Conservation (phyloP, 78 protist genomes). For the Dictyostelium discoideum region DNA sequence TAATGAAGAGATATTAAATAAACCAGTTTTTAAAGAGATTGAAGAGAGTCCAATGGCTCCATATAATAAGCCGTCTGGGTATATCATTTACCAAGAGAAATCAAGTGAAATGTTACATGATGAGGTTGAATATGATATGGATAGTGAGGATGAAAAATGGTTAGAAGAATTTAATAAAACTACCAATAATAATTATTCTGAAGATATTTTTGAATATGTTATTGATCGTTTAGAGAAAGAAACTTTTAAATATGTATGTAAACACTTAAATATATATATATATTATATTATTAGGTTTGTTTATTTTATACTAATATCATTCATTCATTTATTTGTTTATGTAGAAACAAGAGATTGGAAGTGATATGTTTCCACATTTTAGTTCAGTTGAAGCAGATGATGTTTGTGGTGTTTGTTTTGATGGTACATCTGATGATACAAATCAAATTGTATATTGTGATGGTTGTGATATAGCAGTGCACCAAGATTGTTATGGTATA, state of each 20-base stretch:
- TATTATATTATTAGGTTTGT: too few relatives aligned
- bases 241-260: constrained; percentile 67
- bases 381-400: constrained; percentile 54
- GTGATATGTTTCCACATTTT: constrained; percentile 69
- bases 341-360: constrained; percentile 51
- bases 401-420: constrained; percentile 83
- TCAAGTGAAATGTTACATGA: constrained; percentile 34
- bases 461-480: constrained; percentile 87
- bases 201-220: constrained; percentile 80
- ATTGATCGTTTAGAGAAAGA: constrained; percentile 85
- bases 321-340: background rate
- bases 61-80: constrained; percentile 29
- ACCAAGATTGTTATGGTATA: constrained; percentile 87
- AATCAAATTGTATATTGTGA: constrained; percentile 89
- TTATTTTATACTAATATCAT: too few relatives aligned
- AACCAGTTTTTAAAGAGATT: constrained; percentile 37
- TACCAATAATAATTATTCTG: background rate
- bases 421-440: constrained; percentile 83
- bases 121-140: constrained; percentile 78
- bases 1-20: constrained; percentile 22
- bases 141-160: constrained; percentile 81
- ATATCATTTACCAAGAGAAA: constrained; percentile 44
- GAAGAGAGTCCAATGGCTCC: constrained; percentile 25
- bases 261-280: background rate
- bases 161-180: constrained; percentile 6